phyloP scores from a whole-genome alignment of 108 stramenopile genomes.

The Craspedostauros australis region DNA sequence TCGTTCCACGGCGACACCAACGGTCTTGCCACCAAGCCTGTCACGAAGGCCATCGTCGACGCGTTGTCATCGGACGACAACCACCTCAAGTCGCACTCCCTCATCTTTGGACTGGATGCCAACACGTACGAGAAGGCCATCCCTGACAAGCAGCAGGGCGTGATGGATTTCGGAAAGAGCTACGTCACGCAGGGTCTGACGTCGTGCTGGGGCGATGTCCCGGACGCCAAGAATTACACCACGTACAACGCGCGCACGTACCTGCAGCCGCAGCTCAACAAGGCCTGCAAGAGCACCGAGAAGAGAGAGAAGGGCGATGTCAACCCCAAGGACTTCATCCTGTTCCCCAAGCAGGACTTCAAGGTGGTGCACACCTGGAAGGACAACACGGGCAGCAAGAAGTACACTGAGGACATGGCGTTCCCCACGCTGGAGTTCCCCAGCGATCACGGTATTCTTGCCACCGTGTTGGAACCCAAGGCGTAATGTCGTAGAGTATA shows the following conservation, averaged over 20 bases:
- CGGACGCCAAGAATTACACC: slow-evolving; percentile 25
- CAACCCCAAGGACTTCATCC: slow-evolving; percentile 88
- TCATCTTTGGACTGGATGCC: slow-evolving; percentile 87
- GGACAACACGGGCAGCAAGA: slow-evolving; percentile 76
- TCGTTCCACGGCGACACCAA: slow-evolving; percentile 90
- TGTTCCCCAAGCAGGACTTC: slow-evolving; percentile 63
- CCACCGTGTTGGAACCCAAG: slow-evolving; percentile 51
- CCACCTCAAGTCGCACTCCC: slow-evolving; percentile 21
- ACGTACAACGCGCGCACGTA: slow-evolving; percentile 74
- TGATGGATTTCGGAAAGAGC: slow-evolving; percentile 55
- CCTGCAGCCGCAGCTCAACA: slow-evolving; percentile 85
- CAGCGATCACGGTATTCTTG: slow-evolving; percentile 77
- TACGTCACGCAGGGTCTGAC: slow-evolving; percentile 27
- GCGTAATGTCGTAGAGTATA: no score
- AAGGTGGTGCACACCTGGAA: slow-evolving; percentile 47
- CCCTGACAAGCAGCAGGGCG: slow-evolving; percentile 72
- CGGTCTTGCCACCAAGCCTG: slow-evolving; percentile 82
- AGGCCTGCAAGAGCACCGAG: slow-evolving; percentile 65
- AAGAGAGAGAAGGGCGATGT: slow-evolving; percentile 58
- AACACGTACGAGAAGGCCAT: slow-evolving; percentile 76
- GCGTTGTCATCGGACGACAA: slow-evolving; percentile 28
- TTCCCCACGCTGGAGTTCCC: slow-evolving; percentile 86
- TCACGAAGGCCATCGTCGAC: slow-evolving; percentile 56
- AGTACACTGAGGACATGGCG: slow-evolving; percentile 68
- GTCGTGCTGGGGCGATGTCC: slow-evolving; percentile 58